Evolutionary conservation across 805 yeast species (phyloP), one percentile per base, ranked within the genome.

Genomic region (Yarrowia deformans): DNA sequence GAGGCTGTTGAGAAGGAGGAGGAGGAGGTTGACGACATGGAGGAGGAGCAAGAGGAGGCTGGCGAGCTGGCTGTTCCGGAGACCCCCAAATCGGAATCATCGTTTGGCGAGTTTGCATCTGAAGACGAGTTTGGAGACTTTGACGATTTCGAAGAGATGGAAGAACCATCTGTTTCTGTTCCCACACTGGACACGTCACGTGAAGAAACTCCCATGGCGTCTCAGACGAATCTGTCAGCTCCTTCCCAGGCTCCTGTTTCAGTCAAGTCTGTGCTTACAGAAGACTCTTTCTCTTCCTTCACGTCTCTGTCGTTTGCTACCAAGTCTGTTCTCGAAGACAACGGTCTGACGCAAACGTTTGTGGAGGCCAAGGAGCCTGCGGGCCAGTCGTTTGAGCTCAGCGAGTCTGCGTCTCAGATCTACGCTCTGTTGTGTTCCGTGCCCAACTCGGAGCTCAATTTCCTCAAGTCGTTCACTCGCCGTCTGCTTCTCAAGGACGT

Each of bases 401-500:
- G 46, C 7, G 68, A 63, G 29, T 23, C 39, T 9, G 68, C 68
- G 0, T 46, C 68, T n/a, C 68, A 63, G 48, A 63, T 63, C 39
- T 49, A 63, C 29, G 46, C 55, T 2, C 48, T 63, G 2, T 18
- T 63, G 8, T 63, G 68, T 18, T 63, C 68, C 6, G 68, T 63
- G 2, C 68, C 68, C 45, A 63, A 37, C 29, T 37, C 46, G 4
- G 68, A 63, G 29, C 56, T 63, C 39, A 48, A 63, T 19, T 63
- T 63, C 12, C 39, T 49, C 29, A 83, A 83, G 68, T 88, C 90
- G 75, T 81, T 87, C 19, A 83, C 90, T 32, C 84, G 93, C 64
- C 84, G 89, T 72, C 86, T 85, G 72, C 77, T 91, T 40, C 80
- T 90, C 40, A 80, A 88, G 19, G 84, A 87, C 37, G 79, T 91